Evolutionary conservation across 2,329 filamentous ascomycete genomes (phyloP).

Genomic region (Berkeleyomyces basicola): DNA sequence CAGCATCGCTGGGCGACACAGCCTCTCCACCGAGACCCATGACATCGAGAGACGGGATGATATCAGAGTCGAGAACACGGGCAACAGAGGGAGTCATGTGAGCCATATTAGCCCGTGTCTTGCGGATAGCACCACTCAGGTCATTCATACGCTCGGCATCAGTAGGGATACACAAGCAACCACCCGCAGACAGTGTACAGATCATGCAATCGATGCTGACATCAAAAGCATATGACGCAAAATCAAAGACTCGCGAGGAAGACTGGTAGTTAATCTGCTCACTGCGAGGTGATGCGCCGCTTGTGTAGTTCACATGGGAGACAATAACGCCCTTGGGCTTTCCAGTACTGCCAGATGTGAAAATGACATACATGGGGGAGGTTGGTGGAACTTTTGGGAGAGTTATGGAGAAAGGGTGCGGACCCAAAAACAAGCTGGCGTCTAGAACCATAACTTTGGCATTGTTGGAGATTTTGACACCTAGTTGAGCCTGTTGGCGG

Average conservation of each 20-base stretch:
- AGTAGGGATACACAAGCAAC: conserved; percentile 36
- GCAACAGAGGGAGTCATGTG: conserved; percentile 36
- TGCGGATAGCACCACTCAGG: conserved; percentile 28
- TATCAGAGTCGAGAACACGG: conserved; percentile 28
- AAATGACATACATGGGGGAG: conserved; percentile 38
- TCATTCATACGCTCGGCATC: conserved; percentile 37
- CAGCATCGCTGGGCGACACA: conserved; percentile 34
- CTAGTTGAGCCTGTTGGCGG: conserved; percentile 23
- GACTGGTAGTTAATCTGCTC: conserved; percentile 26
- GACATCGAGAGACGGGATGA: conserved; percentile 30
- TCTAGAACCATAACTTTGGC: conserved; percentile 11
- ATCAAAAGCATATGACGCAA: conserved; percentile 38
- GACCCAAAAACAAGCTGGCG: background rate
- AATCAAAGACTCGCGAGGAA: conserved; percentile 29
- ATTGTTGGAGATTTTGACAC: conserved; percentile 21
- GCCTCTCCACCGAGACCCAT: conserved; percentile 35
- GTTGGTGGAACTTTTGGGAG: conserved; percentile 26
- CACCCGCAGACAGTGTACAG: conserved; percentile 33
- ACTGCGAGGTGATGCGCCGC: conserved; percentile 27
- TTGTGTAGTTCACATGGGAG: conserved; percentile 30
- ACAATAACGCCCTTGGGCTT: conserved; percentile 45
- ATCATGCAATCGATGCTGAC: conserved; percentile 39
- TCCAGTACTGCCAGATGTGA: conserved; percentile 48
- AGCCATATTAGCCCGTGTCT: conserved; percentile 30
- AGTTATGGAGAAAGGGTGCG: background rate